Conservation (phyloP, 768 basidiomycete species). For the Austroboletus eburneus region DNA sequence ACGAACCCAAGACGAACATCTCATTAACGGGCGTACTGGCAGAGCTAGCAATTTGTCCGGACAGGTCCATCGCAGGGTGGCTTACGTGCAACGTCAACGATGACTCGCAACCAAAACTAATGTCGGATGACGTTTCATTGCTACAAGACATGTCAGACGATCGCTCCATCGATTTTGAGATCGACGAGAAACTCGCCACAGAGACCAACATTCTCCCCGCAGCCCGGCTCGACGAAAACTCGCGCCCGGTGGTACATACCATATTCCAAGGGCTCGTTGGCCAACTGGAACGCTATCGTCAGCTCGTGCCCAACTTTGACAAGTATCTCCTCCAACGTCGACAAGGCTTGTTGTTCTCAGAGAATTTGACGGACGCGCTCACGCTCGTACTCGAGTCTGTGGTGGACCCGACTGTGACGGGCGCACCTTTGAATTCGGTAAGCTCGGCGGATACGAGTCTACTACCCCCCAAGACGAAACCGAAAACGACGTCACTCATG, state of each 20-base stretch:
- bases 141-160: conserved; percentile 64
- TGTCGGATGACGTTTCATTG: conserved; percentile 9
- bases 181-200: conserved; percentile 61
- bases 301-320: conserved; percentile 75
- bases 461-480: conserved; percentile 43
- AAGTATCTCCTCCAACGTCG: conserved; percentile 79
- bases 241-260: conserved; percentile 75
- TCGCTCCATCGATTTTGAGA: conserved; percentile 70
- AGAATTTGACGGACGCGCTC: conserved; percentile 88
- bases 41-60: conserved; percentile 77
- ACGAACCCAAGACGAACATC: conserved; percentile 83
- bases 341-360: conserved; percentile 85
- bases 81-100: conserved; percentile 62
- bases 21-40: conserved; percentile 81
- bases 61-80: conserved; percentile 87
- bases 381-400: conserved; percentile 64
- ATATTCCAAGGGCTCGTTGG: conserved; percentile 77
- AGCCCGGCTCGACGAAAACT: conserved; percentile 62
- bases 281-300: conserved; percentile 79
- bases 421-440: conserved; percentile 17
- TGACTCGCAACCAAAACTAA: conserved; percentile 11
- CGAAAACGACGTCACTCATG: conserved; percentile 59
- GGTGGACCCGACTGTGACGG: conserved; percentile 35
- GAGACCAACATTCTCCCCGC: conserved; percentile 60
- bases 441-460: conserved; percentile 30